Percentiles rank a stretch among this genome's conserved stretches.
These are phyloP conservation scores for Nemania diffusa DNA, from an alignment of 2,329 filamentous ascomycete species.

Conservation along the genomic window DNA sequence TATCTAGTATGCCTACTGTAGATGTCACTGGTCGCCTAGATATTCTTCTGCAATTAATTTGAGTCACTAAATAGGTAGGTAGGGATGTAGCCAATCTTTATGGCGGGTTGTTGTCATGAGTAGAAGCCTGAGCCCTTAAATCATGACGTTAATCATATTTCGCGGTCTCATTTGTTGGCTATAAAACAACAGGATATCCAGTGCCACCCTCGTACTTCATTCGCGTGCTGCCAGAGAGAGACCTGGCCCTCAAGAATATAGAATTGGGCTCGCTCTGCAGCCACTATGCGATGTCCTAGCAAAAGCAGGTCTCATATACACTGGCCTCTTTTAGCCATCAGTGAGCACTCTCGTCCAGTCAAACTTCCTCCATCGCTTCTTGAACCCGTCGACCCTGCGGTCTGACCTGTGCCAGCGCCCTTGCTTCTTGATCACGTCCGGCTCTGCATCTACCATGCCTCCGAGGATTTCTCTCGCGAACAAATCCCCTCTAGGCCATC, in stretches of 20 bases:
- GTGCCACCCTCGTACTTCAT: neutral
- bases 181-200: neutral
- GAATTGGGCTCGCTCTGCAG: neutral
- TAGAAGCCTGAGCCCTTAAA: neutral
- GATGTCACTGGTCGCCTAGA: too few species aligned
- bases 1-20: too few species aligned
- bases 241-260: neutral
- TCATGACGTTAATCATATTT: neutral
- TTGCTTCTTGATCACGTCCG: slow-evolving; percentile 88
- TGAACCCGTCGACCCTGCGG: slow-evolving; percentile 78
- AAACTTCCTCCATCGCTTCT: slow-evolving; percentile 88
- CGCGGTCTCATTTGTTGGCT: neutral
- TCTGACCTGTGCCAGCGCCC: slow-evolving; percentile 82
- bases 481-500: slow-evolving; percentile 90
- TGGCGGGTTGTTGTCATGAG: neutral
- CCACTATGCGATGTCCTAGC: neutral
- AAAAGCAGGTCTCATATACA: neutral
- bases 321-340: slow-evolving; percentile 46
- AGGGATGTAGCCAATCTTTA: neutral
- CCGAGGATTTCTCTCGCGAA: slow-evolving; percentile 93
- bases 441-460: slow-evolving; percentile 86
- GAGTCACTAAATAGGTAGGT: neutral
- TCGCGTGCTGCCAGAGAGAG: neutral
- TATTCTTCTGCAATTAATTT: neutral
- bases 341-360: slow-evolving; percentile 79